Evolutionary conservation across 2,329 filamentous ascomycete genomes (phyloP).

Genomic region (Colletotrichum tanaceti): DNA sequence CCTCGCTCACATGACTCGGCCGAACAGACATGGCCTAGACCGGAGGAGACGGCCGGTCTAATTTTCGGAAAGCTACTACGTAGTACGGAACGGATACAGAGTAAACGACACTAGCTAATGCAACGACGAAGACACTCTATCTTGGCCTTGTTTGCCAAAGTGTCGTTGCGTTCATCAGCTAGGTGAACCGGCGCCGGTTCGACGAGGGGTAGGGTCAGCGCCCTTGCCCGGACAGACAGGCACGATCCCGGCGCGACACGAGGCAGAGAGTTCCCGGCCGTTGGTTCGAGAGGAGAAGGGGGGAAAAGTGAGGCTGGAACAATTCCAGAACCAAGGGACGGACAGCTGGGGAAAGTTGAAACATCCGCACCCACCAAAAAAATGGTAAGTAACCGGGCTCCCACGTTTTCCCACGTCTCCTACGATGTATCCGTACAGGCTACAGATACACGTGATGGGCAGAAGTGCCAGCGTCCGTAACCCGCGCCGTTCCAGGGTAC

Average conservation of each 20-base stretch:
- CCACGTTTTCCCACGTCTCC: constrained; percentile 34
- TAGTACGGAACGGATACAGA: no score
- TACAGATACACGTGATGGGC: not conserved
- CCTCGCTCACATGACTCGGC: constrained; percentile 23
- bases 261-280: constrained; percentile 19
- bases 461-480: not conserved
- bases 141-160: not conserved
- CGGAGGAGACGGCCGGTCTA: constrained; percentile 18
- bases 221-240: not conserved
- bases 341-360: constrained; percentile 32
- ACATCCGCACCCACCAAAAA: constrained; percentile 27
- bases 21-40: constrained; percentile 13
- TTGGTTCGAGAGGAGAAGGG: not conserved
- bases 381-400: constrained; percentile 31
- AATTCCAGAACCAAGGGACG: constrained; percentile 31
- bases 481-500: constrained; percentile 7
- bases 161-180: constrained; percentile 1
- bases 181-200: constrained; percentile 6
- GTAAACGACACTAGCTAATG: not conserved
- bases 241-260: constrained; percentile 26
- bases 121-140: not conserved
- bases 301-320: constrained; percentile 19
- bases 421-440: no score
- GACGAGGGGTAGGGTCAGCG: not conserved
- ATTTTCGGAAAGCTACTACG: constrained; percentile 3